Base-by-base conservation (phyloP, 2,329 filamentous ascomycete species). In the Calonectria hongkongensis region DNA sequence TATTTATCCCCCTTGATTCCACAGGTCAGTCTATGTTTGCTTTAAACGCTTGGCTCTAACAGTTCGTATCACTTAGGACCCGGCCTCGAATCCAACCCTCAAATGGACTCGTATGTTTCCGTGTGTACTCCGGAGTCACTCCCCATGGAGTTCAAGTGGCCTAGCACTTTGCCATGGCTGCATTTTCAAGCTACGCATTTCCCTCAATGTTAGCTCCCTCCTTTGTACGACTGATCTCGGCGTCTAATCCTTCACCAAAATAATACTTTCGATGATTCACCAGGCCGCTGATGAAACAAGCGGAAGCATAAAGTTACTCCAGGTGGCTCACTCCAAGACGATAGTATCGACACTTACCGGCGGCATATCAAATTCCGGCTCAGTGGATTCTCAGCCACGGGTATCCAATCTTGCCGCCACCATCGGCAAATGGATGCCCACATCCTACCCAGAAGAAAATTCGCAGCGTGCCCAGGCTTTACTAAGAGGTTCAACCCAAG, bases 101-200 rank as follows among this genome's bases (percentile, higher is more conserved):
- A 47, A 33, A 39, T 18, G 27, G n/a, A 39, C 8, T 12, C 33
- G 7, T 27, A 63, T 10, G 25, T 71, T 54, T 18, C 6, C 16
- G 63, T 66, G 27, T 71, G 43, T 33, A 66, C 54, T 5, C 68
- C 51, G 36, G 43, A 15, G 3, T 25, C 68, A 21, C 51, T 71
- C 15, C 18, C 30, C 18, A 60, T 71, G 68, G 54, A 63, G 8
- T 62, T 62, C 9, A 21, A 4, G 3, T 70, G 68, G 68, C 68
- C 62, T 36, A 27, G n/a, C 18, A 66, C 62, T n/a, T 47, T 70
- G 15, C 68, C 68, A 30, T 70, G 68, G 68, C n/a, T 70, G 10
- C 28, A 16, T n/a, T 70, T 70, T 18, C 60, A 70, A 66, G 7
- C 18, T 4, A 70, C 47, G 5, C 13, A 28, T 36, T 43, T 47